phyloP scores from a whole-genome alignment of 2,329 filamentous ascomycete species.

The Aspergillus sp. region DNA sequence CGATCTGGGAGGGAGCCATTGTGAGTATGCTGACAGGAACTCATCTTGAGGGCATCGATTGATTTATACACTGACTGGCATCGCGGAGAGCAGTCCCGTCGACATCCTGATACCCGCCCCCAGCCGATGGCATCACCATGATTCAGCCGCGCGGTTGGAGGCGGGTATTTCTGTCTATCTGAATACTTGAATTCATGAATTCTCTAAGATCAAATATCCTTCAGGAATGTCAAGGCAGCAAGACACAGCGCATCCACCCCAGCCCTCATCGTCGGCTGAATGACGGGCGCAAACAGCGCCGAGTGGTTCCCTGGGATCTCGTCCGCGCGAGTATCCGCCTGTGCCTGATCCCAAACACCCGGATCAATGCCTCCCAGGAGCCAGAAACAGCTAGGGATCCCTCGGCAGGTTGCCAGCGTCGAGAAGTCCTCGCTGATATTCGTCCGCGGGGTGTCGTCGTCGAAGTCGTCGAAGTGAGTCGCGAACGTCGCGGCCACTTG shows the following conservation, averaged over 20 bases:
- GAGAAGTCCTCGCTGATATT: slow-evolving; percentile 50
- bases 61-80: not conserved
- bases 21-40: not conserved
- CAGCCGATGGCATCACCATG: not conserved
- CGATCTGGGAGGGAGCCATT: slow-evolving; percentile 1
- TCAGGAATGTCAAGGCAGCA: slow-evolving; percentile 41
- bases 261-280: slow-evolving; percentile 48
- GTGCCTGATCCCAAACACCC: slow-evolving; percentile 41
- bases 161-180: slow-evolving; percentile 1
- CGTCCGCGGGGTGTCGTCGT: slow-evolving; percentile 19
- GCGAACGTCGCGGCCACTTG: slow-evolving; percentile 39
- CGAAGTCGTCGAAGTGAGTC: slow-evolving; percentile 38
- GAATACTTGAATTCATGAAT: too few species aligned
- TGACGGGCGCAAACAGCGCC: slow-evolving; percentile 48
- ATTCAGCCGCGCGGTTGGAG: not conserved
- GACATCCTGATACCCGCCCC: not conserved
- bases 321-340: slow-evolving; percentile 32
- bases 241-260: slow-evolving; percentile 45
- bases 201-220: too few species aligned
- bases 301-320: slow-evolving; percentile 53
- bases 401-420: slow-evolving; percentile 43
- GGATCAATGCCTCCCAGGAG: slow-evolving; percentile 46
- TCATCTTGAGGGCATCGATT: not conserved
- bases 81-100: not conserved
- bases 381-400: slow-evolving; percentile 47